These are phyloP conservation scores for Globisporangium echinulatum DNA, from an alignment of 352 stramenopile genomes.

Conservation along the genomic window DNA sequence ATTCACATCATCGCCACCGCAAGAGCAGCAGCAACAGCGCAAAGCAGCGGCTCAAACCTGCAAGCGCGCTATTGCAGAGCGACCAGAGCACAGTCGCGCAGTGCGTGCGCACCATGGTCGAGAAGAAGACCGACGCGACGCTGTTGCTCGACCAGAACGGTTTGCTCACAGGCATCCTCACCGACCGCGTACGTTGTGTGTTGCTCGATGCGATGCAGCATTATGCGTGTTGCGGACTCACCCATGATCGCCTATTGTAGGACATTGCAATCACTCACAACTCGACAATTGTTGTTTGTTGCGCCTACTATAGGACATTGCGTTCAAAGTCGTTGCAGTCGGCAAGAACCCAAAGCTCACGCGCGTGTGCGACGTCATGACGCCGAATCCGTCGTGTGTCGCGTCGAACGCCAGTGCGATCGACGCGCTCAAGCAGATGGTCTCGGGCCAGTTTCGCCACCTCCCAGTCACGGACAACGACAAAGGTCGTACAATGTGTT, in stretches of 20 bases:
- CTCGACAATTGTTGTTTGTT: too few relatives aligned
- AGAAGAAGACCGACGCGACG: slow-evolving; percentile 89
- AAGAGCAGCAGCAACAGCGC: slow-evolving; percentile 14
- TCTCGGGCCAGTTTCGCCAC: slow-evolving; percentile 94
- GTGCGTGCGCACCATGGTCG: slow-evolving; percentile 81
- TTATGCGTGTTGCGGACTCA: too few relatives aligned
- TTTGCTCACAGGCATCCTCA: slow-evolving; percentile 92
- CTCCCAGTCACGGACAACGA: slow-evolving; percentile 91
- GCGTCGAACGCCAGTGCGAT: slow-evolving; percentile 89
- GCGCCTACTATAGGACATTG: slow-evolving; percentile 79
- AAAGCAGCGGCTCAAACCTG: slow-evolving; percentile 58
- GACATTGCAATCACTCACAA: too few relatives aligned
- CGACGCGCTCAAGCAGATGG: slow-evolving; percentile 96
- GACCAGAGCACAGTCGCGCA: slow-evolving; percentile 67
- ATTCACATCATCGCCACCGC: slow-evolving; percentile 9
- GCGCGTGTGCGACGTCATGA: slow-evolving; percentile 91
- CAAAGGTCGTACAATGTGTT: slow-evolving; percentile 38
- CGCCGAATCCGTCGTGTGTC: slow-evolving; percentile 92
- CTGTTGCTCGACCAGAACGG: slow-evolving; percentile 88
- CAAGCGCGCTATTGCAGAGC: slow-evolving; percentile 59
- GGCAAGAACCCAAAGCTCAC: slow-evolving; percentile 74
- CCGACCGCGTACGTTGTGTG: slow-evolving; percentile 67
- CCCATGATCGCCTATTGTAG: too few relatives aligned
- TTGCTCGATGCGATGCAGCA: not conserved
- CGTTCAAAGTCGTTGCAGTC: slow-evolving; percentile 89